Percentiles rank a stretch among this genome's conserved stretches.
Evolutionary conservation across 2,329 filamentous ascomycete genomes (phyloP).

Genomic region (Sporothrix variecibatus): DNA sequence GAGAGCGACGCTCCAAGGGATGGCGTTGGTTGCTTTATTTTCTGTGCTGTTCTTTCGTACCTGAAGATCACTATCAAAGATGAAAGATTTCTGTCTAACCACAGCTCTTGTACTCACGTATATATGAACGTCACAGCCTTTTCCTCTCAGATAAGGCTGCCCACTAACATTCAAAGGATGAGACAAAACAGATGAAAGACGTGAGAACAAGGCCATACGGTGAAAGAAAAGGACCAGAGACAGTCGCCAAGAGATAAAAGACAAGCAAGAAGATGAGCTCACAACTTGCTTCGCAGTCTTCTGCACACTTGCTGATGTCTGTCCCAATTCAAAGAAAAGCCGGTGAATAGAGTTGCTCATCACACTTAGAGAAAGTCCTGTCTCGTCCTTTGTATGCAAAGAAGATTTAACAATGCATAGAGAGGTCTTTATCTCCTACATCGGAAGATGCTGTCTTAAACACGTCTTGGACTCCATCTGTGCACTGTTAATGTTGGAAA

Average conservation of each 20-base stretch:
- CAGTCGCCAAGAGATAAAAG: background rate
- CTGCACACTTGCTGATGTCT: background rate
- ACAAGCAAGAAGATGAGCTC: background rate
- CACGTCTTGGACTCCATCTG: background rate
- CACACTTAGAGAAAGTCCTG: background rate
- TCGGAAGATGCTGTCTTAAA: background rate
- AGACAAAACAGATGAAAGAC: constrained; percentile 4
- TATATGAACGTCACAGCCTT: background rate
- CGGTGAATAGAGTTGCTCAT: background rate
- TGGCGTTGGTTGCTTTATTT: background rate
- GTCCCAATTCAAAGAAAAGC: background rate
- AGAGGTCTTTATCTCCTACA: background rate
- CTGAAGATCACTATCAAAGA: background rate
- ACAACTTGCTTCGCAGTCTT: too few relatives aligned
- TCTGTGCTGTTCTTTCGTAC: background rate
- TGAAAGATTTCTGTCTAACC: background rate
- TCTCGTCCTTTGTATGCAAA: background rate
- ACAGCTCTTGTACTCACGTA: background rate
- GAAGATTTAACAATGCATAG: background rate
- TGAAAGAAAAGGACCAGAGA: background rate
- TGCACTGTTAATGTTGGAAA: background rate
- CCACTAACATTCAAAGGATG: background rate
- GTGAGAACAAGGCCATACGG: background rate
- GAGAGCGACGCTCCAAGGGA: background rate
- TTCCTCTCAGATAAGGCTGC: background rate